Percentiles rank a stretch among this genome's conserved stretches.
These are phyloP conservation scores for Populus euphratica DNA, from an alignment of 345 rosid species.

Conservation along the genomic window DNA sequence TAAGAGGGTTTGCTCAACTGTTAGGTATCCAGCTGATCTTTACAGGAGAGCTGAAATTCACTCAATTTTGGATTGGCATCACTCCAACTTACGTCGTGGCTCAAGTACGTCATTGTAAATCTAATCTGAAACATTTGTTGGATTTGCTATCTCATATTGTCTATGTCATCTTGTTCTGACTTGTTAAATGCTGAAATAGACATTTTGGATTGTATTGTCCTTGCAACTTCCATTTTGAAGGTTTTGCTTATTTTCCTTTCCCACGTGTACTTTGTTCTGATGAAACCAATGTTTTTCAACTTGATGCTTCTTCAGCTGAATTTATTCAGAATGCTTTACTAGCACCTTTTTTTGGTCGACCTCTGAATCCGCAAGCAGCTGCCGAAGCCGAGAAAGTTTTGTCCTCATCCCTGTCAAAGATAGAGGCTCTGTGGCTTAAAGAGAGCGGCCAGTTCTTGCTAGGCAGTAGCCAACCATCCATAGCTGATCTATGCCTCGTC, in stretches of 20 bases:
- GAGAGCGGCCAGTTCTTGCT: conserved; percentile 63
- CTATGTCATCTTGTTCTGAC: neutral
- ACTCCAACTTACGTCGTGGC: conserved; percentile 64
- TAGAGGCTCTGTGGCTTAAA: conserved; percentile 77
- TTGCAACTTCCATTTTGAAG: neutral
- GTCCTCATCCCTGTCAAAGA: conserved; percentile 41
- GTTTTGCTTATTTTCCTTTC: neutral
- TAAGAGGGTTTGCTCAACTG: conserved; percentile 5
- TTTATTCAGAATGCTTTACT: conserved; percentile 39
- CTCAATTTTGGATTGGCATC: conserved; percentile 88
- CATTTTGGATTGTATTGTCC: neutral
- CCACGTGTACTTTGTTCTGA: neutral
- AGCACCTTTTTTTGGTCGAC: conserved; percentile 54
- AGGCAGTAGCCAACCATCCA: conserved; percentile 67
- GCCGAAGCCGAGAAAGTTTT: conserved; percentile 59
- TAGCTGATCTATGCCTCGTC: conserved; percentile 82
- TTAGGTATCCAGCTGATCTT: conserved; percentile 86
- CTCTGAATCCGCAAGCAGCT: conserved; percentile 56
- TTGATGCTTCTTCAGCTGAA: conserved; percentile 38
- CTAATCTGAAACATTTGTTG: neutral
- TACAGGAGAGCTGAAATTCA: conserved; percentile 69
- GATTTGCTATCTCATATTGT: neutral
- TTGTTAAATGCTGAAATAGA: neutral
- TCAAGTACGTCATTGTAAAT: conserved; percentile 39
- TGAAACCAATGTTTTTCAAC: neutral